A percentile compares a stretch with the other conserved stretches of the same genome.
Conservation (phyloP, 78 protist species). For the Dictyostelium purpureum region DNA sequence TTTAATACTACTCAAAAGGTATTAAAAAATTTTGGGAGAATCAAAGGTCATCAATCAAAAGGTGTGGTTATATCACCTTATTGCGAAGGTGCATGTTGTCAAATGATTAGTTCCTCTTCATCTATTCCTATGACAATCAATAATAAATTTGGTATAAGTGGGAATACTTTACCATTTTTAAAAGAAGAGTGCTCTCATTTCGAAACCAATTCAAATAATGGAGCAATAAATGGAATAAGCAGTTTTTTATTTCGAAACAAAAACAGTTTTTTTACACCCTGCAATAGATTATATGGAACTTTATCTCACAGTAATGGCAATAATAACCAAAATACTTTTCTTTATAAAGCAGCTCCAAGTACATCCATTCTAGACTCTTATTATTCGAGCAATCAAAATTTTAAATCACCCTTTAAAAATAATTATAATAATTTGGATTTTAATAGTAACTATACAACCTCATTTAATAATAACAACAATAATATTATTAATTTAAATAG, state of each 20-base stretch:
- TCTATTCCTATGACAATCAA: background rate
- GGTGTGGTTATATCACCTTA: background rate
- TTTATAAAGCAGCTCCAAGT: no score
- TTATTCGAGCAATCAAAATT: no score
- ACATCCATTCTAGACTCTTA: no score
- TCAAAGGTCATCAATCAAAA: no score
- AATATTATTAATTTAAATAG: background rate
- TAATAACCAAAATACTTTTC: no score
- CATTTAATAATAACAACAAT: background rate
- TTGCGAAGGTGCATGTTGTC: background rate
- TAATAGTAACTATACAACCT: background rate
- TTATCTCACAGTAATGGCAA: no score
- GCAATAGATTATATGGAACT: no score
- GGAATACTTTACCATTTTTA: background rate
- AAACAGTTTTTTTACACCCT: no score
- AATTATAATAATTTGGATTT: background rate
- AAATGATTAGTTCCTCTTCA: background rate
- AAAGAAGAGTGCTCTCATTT: background rate
- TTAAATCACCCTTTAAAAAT: background rate
- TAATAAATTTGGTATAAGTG: background rate
- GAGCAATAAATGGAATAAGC: no score
- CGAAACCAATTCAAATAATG: background rate
- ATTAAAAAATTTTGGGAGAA: background rate
- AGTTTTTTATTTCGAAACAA: no score
- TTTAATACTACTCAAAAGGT: background rate